A percentile compares a stretch with the other conserved stretches of the same genome.
These are phyloP conservation scores for Euphorbia corollata DNA, from an alignment of 441 rosid species.

Conservation along the genomic window DNA sequence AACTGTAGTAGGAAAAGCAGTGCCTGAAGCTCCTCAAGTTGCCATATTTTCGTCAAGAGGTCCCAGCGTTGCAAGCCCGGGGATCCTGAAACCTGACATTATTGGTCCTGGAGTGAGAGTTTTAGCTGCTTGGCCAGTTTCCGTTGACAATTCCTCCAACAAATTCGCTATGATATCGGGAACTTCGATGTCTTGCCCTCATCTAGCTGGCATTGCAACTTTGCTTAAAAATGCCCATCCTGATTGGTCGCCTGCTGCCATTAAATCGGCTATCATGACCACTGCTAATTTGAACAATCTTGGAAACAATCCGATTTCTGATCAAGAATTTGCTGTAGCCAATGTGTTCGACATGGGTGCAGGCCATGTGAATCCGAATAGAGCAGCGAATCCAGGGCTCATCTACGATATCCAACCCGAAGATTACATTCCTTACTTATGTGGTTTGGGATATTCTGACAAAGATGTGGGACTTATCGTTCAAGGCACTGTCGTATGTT, in stretches of 20 bases:
- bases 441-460: conserved; percentile 28
- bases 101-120: conserved; percentile 25
- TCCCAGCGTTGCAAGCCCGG: conserved; percentile 21
- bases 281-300: conserved; percentile 27
- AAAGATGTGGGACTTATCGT: conserved; percentile 13
- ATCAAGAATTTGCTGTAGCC: conserved; percentile 14
- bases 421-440: conserved; percentile 33
- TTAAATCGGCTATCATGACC: conserved; percentile 54
- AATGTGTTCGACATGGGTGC: conserved; percentile 31
- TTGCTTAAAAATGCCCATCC: conserved; percentile 56
- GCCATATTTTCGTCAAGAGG: conserved; percentile 30
- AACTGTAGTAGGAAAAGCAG: conserved; percentile 16
- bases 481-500: conserved; percentile 16
- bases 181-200: conserved; percentile 91
- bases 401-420: conserved; percentile 28
- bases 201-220: conserved; percentile 73
- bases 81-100: conserved; percentile 23
- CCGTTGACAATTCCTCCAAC: conserved; percentile 13
- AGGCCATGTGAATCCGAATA: conserved; percentile 32
- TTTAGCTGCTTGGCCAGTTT: conserved; percentile 30
- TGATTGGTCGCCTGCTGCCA: conserved; percentile 65
- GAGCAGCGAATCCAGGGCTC: conserved; percentile 29
- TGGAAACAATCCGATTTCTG: conserved; percentile 17
- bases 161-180: conserved; percentile 69
- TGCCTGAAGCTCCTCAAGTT: conserved; percentile 24